phyloP scores from a whole-genome alignment of 148 eudicot species.

The Arbutus unedo region DNA sequence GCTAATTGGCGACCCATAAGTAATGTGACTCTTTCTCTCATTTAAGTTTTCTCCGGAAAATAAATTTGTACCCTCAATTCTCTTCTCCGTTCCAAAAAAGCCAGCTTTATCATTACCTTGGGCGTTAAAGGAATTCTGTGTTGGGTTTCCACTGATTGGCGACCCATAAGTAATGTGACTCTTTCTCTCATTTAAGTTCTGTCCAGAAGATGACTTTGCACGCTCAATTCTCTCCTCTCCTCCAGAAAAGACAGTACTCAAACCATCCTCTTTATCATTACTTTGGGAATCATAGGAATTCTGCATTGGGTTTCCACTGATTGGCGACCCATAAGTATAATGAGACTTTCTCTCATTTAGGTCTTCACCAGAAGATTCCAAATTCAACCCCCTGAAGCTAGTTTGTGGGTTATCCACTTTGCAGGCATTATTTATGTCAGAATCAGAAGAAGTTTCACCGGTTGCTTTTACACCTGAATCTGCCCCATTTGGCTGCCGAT shows the following conservation, averaged over 20 bases:
- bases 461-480: slow-evolving; percentile 18
- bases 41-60: slow-evolving; percentile 10
- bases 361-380: slow-evolving; percentile 12
- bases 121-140: slow-evolving; percentile 10
- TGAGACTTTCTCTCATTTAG: slow-evolving; percentile 12
- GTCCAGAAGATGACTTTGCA: not conserved
- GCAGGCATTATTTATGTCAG: not conserved
- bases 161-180: not conserved
- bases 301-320: slow-evolving; percentile 15
- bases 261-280: slow-evolving; percentile 9
- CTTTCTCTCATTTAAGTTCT: slow-evolving; percentile 12
- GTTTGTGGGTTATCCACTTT: slow-evolving; percentile 23
- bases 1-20: slow-evolving; percentile 13
- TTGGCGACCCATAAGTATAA: slow-evolving; percentile 1
- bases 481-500: slow-evolving; percentile 22
- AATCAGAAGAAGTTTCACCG: slow-evolving; percentile 19
- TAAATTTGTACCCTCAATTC: not conserved
- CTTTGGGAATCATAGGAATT: slow-evolving; percentile 15
- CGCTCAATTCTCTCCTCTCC: not conserved
- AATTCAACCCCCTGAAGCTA: slow-evolving; percentile 9
- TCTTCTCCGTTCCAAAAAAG: not conserved
- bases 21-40: slow-evolving; percentile 10
- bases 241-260: not conserved
- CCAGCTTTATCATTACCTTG: slow-evolving; percentile 6
- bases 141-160: slow-evolving; percentile 16